Percentiles rank a stretch among this genome's conserved stretches.
Conservation (phyloP, 257 asterid genomes). For the Salvia miltiorrhiza region DNA sequence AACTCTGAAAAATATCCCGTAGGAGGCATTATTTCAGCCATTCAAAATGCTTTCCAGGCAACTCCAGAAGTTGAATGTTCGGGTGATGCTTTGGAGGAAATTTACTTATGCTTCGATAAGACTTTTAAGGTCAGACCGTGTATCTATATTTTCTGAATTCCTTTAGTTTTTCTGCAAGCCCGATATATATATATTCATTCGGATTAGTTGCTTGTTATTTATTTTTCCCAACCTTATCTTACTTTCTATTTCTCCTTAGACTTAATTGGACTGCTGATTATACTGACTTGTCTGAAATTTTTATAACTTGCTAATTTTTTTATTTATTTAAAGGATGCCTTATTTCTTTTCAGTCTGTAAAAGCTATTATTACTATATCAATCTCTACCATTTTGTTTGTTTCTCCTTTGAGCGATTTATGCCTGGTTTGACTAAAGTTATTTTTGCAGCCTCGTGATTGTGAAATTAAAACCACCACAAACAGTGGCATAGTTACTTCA, state of each 20-base stretch:
- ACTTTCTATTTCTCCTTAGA: neutral
- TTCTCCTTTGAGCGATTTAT: neutral
- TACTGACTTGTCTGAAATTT: neutral
- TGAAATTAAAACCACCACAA: constrained; percentile 30
- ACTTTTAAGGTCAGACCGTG: constrained; percentile 62
- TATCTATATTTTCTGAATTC: neutral
- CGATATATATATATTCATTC: neutral
- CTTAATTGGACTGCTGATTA: neutral
- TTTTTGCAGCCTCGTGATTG: constrained; percentile 87
- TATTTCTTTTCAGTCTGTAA: neutral
- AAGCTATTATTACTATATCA: neutral
- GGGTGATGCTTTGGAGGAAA: constrained; percentile 71
- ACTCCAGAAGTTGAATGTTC: constrained; percentile 78
- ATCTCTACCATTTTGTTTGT: neutral
- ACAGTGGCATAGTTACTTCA: constrained; percentile 35
- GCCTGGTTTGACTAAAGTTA: constrained; percentile 8
- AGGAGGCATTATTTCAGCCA: constrained; percentile 74
- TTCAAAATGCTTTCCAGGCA: constrained; percentile 75
- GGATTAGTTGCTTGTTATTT: neutral
- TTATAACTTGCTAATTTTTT: neutral
- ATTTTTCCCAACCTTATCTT: neutral
- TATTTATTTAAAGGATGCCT: neutral
- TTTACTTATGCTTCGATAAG: constrained; percentile 79
- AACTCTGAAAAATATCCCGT: constrained; percentile 82
- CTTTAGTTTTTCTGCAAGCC: neutral